These are phyloP conservation scores for Apiospora aurea DNA, from an alignment of 2,329 filamentous ascomycete genomes.

Conservation along the genomic window DNA sequence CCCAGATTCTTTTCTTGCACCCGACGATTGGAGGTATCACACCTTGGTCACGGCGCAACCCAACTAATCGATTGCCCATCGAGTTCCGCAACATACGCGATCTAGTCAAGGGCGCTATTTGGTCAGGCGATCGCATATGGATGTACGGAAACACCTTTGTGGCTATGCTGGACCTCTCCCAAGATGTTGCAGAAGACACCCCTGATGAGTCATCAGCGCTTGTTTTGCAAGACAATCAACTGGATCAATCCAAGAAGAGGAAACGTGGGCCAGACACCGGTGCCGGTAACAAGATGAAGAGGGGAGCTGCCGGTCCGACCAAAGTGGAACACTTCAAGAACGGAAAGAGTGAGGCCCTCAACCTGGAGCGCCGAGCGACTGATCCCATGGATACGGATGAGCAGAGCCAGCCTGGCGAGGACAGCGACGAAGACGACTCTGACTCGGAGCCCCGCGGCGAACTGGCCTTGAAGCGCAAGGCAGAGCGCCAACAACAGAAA, in stretches of 20 bases:
- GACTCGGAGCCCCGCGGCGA: conserved; percentile 44
- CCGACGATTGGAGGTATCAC: conserved; percentile 78
- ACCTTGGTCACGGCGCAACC: conserved; percentile 86
- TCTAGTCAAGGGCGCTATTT: conserved; percentile 82
- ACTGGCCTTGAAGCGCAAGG: conserved; percentile 39
- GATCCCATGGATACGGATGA: conserved; percentile 42
- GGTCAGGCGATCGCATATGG: conserved; percentile 83
- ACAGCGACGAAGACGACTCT: conserved; percentile 43
- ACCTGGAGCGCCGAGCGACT: conserved; percentile 35
- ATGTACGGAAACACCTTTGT: conserved; percentile 86
- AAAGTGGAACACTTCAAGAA: conserved; percentile 36
- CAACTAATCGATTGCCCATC: conserved; percentile 74
- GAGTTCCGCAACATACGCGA: conserved; percentile 79
- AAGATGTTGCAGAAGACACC: conserved; percentile 63
- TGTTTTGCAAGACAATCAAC: conserved; percentile 39
- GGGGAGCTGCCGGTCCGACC: conserved; percentile 44
- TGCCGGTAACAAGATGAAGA: conserved; percentile 60
- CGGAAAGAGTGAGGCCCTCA: conserved; percentile 36
- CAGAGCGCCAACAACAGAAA: conserved; percentile 38
- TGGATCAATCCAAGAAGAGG: conserved; percentile 54
- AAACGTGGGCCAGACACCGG: conserved; percentile 60
- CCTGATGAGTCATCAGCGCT: conserved; percentile 41
- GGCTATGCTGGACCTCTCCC: conserved; percentile 87
- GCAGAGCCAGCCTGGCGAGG: conserved; percentile 36
- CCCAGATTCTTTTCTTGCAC: conserved; percentile 79